Conservation (phyloP, 2,329 filamentous ascomycete species). For the Pseudonectria buxi region DNA sequence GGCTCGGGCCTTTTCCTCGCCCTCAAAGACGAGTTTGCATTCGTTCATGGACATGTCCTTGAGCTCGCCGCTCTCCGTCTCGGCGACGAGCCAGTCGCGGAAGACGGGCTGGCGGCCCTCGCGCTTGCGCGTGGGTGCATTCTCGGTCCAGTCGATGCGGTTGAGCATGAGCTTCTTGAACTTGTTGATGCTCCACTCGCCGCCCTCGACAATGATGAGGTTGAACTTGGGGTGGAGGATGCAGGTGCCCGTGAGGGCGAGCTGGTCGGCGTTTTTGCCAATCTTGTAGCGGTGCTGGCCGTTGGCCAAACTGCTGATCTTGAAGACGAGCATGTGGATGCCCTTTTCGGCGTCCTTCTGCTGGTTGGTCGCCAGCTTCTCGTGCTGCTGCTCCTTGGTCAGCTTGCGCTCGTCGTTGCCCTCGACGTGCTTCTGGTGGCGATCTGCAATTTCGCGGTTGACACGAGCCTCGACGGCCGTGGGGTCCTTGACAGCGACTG, state of each 20-base stretch:
- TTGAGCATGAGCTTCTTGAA: constrained; percentile 93
- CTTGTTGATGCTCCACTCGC: constrained; percentile 70
- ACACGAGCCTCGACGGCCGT: constrained; percentile 94
- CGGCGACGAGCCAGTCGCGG: constrained; percentile 69
- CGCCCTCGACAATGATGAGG: constrained; percentile 86
- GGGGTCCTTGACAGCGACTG: constrained; percentile 76
- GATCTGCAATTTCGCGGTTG: constrained; percentile 85
- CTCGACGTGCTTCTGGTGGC: constrained; percentile 68
- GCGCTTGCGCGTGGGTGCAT: constrained; percentile 59
- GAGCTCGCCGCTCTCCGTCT: constrained; percentile 69
- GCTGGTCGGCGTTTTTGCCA: constrained; percentile 83
- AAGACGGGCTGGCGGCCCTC: constrained; percentile 56
- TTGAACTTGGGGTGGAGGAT: constrained; percentile 86
- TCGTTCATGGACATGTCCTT: constrained; percentile 79
- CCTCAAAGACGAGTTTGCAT: constrained; percentile 83
- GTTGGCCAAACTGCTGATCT: constrained; percentile 81
- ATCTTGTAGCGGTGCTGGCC: constrained; percentile 93
- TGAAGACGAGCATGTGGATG: constrained; percentile 81
- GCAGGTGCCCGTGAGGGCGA: constrained; percentile 80
- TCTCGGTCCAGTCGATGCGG: constrained; percentile 93
- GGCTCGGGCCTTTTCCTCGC: constrained; percentile 69
- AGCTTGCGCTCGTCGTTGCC: constrained; percentile 81
- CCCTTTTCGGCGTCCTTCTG: constrained; percentile 83
- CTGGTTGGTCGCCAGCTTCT: constrained; percentile 78
- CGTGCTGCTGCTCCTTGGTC: constrained; percentile 77